phyloP scores from a whole-genome alignment of 1,284 basidiomycete genomes.

The Pterulicium gracile region DNA sequence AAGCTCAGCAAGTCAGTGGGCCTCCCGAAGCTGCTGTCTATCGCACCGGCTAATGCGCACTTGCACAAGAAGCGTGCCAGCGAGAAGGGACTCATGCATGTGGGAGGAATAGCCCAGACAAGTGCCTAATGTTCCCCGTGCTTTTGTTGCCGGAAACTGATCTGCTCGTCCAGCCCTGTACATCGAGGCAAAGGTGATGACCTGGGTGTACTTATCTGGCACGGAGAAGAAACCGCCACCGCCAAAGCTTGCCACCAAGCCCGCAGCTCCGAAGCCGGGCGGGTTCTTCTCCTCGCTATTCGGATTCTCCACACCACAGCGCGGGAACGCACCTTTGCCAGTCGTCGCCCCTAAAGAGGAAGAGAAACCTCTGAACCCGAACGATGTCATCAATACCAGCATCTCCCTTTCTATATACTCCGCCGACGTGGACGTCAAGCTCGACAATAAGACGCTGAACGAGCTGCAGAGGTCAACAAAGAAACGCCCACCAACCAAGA shows the following conservation, averaged over 20 bases:
- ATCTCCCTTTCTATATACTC: conserved; percentile 79
- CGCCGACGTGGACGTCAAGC: conserved; percentile 67
- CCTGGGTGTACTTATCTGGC: conserved; percentile 70
- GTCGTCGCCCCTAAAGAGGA: conserved; percentile 24
- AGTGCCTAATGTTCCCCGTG: conserved; percentile 24
- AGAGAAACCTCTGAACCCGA: conserved; percentile 49
- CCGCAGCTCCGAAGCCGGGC: conserved; percentile 23
- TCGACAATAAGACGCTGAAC: conserved; percentile 61
- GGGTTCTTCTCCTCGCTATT: conserved; percentile 77
- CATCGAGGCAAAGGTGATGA: conserved; percentile 78
- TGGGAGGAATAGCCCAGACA: conserved; percentile 53
- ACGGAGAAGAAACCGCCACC: conserved; percentile 41
- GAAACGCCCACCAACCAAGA: conserved; percentile 79
- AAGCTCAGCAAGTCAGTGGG: conserved; percentile 62
- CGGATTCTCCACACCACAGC: conserved; percentile 30
- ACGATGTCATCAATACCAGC: conserved; percentile 45
- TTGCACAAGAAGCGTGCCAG: neutral
- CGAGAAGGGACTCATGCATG: conserved; percentile 38
- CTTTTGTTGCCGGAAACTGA: conserved; percentile 3
- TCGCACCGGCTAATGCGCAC: neutral
- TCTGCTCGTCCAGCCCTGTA: conserved; percentile 43
- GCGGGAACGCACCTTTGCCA: conserved; percentile 23
- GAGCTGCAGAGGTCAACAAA: conserved; percentile 92
- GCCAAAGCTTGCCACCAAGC: conserved; percentile 20
- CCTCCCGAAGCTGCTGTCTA: conserved; percentile 32